Percentiles rank a stretch among this genome's conserved stretches.
These are phyloP conservation scores for Neurospora sp. DNA, from an alignment of 495 filamentous ascomycete species.

Conservation along the genomic window DNA sequence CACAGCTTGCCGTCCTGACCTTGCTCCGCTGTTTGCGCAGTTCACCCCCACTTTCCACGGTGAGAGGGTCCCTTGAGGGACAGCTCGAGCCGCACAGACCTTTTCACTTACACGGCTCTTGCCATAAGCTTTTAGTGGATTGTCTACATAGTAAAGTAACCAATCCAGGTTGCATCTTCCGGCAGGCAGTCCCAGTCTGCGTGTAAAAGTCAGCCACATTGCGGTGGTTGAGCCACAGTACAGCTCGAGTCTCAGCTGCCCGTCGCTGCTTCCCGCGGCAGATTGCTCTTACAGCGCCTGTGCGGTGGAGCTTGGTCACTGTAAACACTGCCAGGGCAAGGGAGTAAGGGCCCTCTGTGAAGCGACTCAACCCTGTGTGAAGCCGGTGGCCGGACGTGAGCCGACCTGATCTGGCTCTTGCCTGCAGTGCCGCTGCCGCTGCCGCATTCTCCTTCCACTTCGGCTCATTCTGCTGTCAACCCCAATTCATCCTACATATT, in stretches of 20 bases:
- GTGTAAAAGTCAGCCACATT: not conserved
- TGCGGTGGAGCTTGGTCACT: not conserved
- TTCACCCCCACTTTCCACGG: not conserved
- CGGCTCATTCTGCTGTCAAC: not conserved
- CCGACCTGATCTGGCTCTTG: not conserved
- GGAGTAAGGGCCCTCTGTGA: not conserved
- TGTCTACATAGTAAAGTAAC: no score
- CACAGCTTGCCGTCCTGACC: no score
- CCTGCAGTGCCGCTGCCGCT: not conserved
- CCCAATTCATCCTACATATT: not conserved
- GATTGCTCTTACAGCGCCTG: not conserved
- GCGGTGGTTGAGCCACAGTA: not conserved
- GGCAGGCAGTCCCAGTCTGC: not conserved
- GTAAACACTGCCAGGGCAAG: not conserved
- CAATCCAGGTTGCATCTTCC: not conserved
- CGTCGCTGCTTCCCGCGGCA: not conserved
- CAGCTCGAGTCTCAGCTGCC: not conserved
- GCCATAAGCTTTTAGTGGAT: not conserved
- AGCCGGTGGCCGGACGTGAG: not conserved
- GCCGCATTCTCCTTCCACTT: not conserved
- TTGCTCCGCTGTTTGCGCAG: not conserved
- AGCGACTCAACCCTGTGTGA: not conserved
- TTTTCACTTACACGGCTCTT: not conserved
- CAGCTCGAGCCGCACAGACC: not conserved
- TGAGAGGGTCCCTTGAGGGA: not conserved